Evolutionary conservation across 2,329 filamentous ascomycete species (phyloP).

Genomic region (Penicillium oxalicum): DNA sequence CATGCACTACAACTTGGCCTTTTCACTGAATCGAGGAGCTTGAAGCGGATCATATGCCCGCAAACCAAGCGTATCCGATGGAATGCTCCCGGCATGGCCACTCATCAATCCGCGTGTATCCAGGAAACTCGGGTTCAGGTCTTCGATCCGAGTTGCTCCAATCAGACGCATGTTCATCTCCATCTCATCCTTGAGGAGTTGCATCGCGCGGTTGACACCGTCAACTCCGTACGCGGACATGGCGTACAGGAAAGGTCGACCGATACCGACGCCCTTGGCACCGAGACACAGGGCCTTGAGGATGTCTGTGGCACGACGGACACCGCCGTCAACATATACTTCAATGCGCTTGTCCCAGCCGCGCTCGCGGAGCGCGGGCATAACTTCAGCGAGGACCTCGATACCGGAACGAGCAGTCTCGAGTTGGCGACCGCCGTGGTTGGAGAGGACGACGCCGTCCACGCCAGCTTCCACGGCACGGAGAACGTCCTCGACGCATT

Average conservation of each 20-base stretch:
- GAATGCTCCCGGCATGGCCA: conserved; percentile 54
- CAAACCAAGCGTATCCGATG: conserved; percentile 55
- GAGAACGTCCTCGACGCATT: conserved; percentile 91
- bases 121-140: conserved; percentile 74
- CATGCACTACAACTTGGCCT: conserved; percentile 36
- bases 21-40: conserved; percentile 45
- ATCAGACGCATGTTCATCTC: conserved; percentile 98
- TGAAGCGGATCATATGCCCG: conserved; percentile 53
- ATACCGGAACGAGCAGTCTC: conserved; percentile 86
- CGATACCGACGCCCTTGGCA: conserved; percentile 87
- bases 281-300: conserved; percentile 92
- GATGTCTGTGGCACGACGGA: conserved; percentile 86
- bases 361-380: conserved; percentile 72
- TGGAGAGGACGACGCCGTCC: conserved; percentile 86
- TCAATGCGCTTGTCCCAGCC: conserved; percentile 73
- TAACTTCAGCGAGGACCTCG: conserved; percentile 87
- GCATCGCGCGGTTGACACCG: conserved; percentile 88
- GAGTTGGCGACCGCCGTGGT: conserved; percentile 91
- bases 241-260: conserved; percentile 88
- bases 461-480: conserved; percentile 75
- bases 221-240: conserved; percentile 87
- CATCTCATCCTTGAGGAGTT: conserved; percentile 89
- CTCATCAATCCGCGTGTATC: conserved; percentile 64
- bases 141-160: conserved; percentile 65
- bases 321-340: conserved; percentile 84